phyloP scores from a whole-genome alignment of 208 protist genomes.

The Histomonas meleagridis region DNA sequence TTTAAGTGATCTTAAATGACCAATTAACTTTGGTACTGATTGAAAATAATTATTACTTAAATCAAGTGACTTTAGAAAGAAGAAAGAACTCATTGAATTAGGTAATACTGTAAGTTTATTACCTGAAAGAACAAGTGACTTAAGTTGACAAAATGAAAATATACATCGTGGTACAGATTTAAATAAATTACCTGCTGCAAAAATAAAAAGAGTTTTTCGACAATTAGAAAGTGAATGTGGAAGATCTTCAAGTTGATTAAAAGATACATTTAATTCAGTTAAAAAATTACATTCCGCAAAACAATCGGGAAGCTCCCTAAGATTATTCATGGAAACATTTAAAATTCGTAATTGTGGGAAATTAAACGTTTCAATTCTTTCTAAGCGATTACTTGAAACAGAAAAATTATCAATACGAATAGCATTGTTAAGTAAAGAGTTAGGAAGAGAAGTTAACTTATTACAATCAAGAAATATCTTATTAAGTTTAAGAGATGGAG shows the following conservation, averaged over 20 bases:
- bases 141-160: background rate
- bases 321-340: background rate
- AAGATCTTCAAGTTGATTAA: background rate
- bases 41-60: background rate
- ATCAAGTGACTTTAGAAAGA: background rate
- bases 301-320: background rate
- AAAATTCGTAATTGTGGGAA: background rate
- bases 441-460: background rate
- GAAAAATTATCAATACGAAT: background rate
- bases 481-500: background rate
- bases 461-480: background rate
- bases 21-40: background rate
- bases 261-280: background rate
- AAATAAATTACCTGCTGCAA: background rate
- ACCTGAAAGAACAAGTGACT: background rate
- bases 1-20: background rate
- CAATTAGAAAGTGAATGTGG: background rate
- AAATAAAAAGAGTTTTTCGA: background rate
- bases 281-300: background rate
- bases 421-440: background rate
- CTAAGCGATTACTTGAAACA: background rate
- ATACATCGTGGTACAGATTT: background rate
- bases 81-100: background rate
- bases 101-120: background rate
- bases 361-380: background rate